These are phyloP conservation scores for Gracilaria caudata DNA, from an alignment of 23 red algal species.

Conservation along the genomic window DNA sequence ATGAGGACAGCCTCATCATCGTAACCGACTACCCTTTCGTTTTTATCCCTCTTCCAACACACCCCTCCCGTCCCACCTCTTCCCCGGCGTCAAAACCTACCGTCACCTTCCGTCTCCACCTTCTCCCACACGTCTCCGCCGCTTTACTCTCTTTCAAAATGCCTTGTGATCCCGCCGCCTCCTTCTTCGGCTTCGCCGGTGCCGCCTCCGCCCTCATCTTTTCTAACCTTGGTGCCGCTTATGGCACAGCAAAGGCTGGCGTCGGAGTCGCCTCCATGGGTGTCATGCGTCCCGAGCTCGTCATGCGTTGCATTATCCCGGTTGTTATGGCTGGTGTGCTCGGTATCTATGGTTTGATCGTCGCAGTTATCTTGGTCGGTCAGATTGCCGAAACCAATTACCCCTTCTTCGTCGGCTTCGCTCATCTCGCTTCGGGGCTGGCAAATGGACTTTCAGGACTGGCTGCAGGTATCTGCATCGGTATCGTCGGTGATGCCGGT, in stretches of 20 bases:
- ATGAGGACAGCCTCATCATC: conserved; percentile 5
- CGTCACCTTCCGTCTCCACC: neutral
- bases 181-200: conserved; percentile 98
- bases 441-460: conserved; percentile 93
- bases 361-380: conserved; percentile 95
- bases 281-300: conserved; percentile 96
- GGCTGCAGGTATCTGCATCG: conserved; percentile 98
- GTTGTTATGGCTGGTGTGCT: conserved; percentile 99
- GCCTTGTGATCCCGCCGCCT: conserved; percentile 73
- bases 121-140: neutral
- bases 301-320: conserved; percentile 99
- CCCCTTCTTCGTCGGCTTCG: conserved; percentile 97
- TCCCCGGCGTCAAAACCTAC: neutral
- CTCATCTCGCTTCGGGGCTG: conserved; percentile 92
- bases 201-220: conserved; percentile 96
- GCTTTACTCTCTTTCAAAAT: conserved; percentile 24
- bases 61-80: neutral
- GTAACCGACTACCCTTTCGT: conserved; percentile 25
- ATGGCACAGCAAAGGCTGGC: conserved; percentile 97
- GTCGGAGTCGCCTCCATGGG: conserved; percentile 98
- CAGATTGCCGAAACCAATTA: conserved; percentile 81
- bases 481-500: conserved; percentile 98
- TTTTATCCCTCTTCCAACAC: conserved; percentile 6
- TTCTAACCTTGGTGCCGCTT: conserved; percentile 97
- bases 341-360: conserved; percentile 99